phyloP scores from a whole-genome alignment of 331 rosid species.

The Telfairia occidentalis region DNA sequence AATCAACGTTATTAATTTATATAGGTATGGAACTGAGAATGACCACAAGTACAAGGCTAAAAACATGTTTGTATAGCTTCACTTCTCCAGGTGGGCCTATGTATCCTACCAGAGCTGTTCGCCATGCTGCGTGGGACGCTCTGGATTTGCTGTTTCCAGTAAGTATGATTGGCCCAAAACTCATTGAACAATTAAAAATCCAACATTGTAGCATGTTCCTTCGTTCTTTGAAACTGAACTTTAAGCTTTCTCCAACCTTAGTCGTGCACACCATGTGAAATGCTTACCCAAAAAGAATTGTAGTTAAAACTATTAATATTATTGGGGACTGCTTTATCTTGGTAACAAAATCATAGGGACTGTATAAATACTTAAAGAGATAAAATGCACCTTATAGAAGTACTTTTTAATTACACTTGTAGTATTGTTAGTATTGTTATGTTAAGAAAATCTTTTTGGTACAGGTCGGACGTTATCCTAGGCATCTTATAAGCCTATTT shows the following conservation, averaged over 20 bases:
- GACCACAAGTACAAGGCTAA: conserved; percentile 82
- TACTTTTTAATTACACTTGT: neutral
- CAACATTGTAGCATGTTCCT: neutral
- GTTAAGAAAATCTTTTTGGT: neutral
- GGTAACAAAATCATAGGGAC: neutral
- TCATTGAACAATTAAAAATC: neutral
- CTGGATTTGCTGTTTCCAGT: conserved; percentile 82
- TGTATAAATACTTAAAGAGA: neutral
- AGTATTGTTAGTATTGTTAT: neutral
- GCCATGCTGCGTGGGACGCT: conserved; percentile 98
- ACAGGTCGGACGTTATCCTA: conserved; percentile 79
- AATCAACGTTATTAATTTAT: conserved; percentile 12
- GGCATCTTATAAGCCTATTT: conserved; percentile 87
- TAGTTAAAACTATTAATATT: neutral
- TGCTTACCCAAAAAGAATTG: neutral
- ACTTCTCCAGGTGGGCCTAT: conserved; percentile 94
- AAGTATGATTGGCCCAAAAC: conserved; percentile 20
- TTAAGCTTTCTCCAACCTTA: neutral
- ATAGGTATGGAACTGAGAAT: conserved; percentile 89
- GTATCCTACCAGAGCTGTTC: conserved; percentile 95
- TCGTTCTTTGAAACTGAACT: neutral
- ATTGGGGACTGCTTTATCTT: neutral
- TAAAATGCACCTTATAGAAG: neutral
- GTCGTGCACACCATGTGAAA: neutral
- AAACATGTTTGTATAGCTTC: conserved; percentile 80